Conservation (phyloP, 306 rosid genomes). For the Cyclanthera cordifolia region DNA sequence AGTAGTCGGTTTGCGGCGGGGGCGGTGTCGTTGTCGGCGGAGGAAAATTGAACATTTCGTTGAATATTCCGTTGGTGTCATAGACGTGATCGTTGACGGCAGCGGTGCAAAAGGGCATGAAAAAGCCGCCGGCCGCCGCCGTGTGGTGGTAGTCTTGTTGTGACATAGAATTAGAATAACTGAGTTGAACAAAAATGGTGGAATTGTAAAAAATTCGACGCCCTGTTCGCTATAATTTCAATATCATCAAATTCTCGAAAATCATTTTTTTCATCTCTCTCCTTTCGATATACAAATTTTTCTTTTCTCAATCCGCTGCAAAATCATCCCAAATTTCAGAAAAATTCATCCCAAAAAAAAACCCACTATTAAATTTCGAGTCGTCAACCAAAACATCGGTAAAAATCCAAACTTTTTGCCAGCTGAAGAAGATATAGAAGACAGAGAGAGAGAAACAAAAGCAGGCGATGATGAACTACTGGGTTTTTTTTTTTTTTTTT, state of each 20-base stretch:
- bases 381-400: not conserved
- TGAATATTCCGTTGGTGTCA: slow-evolving; percentile 67
- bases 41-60: slow-evolving; percentile 82
- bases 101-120: slow-evolving; percentile 13
- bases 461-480: too few relatives aligned
- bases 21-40: too few relatives aligned
- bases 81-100: too few relatives aligned
- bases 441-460: not conserved
- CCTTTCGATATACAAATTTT: not conserved
- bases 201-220: not conserved
- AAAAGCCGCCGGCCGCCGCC: slow-evolving; percentile 8
- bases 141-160: slow-evolving; percentile 16
- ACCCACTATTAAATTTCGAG: not conserved
- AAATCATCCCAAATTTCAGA: not conserved
- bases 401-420: not conserved
- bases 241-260: not conserved
- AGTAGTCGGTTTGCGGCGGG: too few relatives aligned
- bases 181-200: slow-evolving; percentile 17
- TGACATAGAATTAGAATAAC: slow-evolving; percentile 14
- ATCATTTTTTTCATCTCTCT: not conserved
- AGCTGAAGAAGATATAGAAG: not conserved
- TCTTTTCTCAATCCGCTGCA: not conserved
- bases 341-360: not conserved
- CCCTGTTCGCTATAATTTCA: not conserved
- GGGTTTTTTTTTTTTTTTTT: not conserved